Conservation (phyloP, 495 filamentous ascomycete species). For the Penicillium malachiteum region DNA sequence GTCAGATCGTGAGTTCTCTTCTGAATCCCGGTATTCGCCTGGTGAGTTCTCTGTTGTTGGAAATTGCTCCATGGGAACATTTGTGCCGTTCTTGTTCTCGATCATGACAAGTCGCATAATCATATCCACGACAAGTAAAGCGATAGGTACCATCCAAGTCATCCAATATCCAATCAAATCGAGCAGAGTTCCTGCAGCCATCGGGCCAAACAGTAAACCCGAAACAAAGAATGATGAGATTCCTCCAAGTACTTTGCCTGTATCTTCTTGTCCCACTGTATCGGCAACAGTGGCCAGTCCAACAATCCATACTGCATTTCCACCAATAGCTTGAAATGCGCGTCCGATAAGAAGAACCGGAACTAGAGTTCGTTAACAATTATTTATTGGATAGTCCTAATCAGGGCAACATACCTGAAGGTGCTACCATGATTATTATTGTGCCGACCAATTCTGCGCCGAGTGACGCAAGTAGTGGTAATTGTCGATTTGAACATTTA, state of each 20-base stretch:
- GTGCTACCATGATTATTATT: not conserved
- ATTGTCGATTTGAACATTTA: conserved; percentile 1
- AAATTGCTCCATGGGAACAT: not conserved
- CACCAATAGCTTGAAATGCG: conserved; percentile 14
- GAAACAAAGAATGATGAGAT: conserved; percentile 7
- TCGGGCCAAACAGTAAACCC: conserved; percentile 9
- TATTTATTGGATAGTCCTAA: no score
- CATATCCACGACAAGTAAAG: conserved; percentile 16
- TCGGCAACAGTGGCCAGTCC: conserved; percentile 18
- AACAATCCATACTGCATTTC: conserved; percentile 20
- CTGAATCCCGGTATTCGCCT: not conserved
- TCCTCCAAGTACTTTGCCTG: conserved; percentile 8
- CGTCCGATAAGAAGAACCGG: conserved; percentile 10
- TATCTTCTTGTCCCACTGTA: conserved; percentile 14
- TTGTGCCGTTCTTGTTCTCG: conserved; percentile 12
- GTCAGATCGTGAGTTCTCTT: not conserved
- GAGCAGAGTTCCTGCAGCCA: conserved; percentile 11
- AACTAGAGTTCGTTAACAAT: not conserved
- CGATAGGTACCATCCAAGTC: conserved; percentile 13
- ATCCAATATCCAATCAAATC: conserved; percentile 18
- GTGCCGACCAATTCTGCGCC: not conserved
- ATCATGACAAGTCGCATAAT: conserved; percentile 20
- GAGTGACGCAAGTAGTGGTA: not conserved
- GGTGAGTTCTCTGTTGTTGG: not conserved
- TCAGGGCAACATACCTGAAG: conserved; percentile 3